Base-by-base conservation (phyloP, 345 rosid genomes). In the Euclidium syriacum region DNA sequence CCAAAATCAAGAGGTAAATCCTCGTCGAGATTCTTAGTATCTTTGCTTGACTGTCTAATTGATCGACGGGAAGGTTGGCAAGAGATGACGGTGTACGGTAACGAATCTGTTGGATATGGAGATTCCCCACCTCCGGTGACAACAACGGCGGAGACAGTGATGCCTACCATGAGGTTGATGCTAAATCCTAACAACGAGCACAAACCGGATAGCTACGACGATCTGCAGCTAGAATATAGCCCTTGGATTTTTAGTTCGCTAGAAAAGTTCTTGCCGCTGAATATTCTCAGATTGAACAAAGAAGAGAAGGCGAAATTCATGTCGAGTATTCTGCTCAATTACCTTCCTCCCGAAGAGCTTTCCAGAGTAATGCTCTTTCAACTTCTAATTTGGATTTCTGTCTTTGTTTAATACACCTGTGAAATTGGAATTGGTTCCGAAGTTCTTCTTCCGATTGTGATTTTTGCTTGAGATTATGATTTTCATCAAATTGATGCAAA, bases 201-300 rank as follows among this genome's bases (percentile, higher is more conserved):
- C 79, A 62, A 59, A 16, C 81, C 91, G 10, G 88, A 83, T 5
- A 78, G 47, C 74, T 90, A 90, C 73, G 88, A 86, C 8, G 97
- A 84, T 77, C 58, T 83, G 54, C 66, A 68, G 38, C 64, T 71
- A 64, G 91, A 79, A 11, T 86, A 76, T 79, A 81, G 75, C 57
- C 86, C 91, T 46, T 41, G 65, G 12, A 70, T 85, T 36, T 80
- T 83, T 54, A 81, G 86, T 76, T 80, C 95, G 26, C 78, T 86
- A 7, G 95, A 86, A 80, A 64, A 76, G 1, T 74, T 85, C 80
- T 70, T 86, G 58, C 97, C 97, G 34, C 44, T 69, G 5, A 7
- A 67, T 5, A 38, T 86, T 58, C 79, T 85, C 58, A 50, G 67
- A 46, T 58, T 54, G 35, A 19, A 80, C 2, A 82, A 85, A 35